Conservation (phyloP, 805 yeast species). For the Saccharomycopsis sp. region DNA sequence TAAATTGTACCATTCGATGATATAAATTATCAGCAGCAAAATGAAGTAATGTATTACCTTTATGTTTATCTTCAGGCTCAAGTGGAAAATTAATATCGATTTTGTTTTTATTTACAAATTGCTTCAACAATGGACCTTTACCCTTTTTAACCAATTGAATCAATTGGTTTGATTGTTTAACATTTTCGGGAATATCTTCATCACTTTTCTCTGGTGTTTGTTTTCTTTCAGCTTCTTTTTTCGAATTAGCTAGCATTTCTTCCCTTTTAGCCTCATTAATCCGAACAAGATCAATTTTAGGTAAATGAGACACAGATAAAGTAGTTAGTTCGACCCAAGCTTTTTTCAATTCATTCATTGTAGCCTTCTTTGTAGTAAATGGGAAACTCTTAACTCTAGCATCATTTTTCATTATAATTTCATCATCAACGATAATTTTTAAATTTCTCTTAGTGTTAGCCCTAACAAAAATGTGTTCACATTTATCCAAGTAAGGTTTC, state of each 20-base stretch:
- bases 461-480: slow-evolving; percentile 67
- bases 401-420: slow-evolving; percentile 40
- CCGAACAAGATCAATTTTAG: slow-evolving; percentile 44
- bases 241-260: slow-evolving; percentile 24
- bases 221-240: slow-evolving; percentile 26
- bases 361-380: slow-evolving; percentile 85
- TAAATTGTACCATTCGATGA: slow-evolving; percentile 53
- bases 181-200: slow-evolving; percentile 31
- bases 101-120: slow-evolving; percentile 52
- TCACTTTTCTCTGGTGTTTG: slow-evolving; percentile 22
- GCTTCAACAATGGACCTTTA: slow-evolving; percentile 65
- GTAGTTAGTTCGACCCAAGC: slow-evolving; percentile 79
- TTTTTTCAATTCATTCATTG: slow-evolving; percentile 66
- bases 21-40: slow-evolving; percentile 66
- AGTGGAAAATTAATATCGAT: slow-evolving; percentile 27
- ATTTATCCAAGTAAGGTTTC: slow-evolving; percentile 51
- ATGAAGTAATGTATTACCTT: slow-evolving; percentile 59
- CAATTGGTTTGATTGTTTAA: slow-evolving; percentile 51
- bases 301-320: slow-evolving; percentile 46
- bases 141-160: slow-evolving; percentile 58
- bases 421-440: slow-evolving; percentile 54
- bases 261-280: no score
- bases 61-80: slow-evolving; percentile 47
- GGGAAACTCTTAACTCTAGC: slow-evolving; percentile 66
- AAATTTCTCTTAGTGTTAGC: slow-evolving; percentile 71